Base-by-base conservation (phyloP, 257 asterid species). In the Striga asiatica region DNA sequence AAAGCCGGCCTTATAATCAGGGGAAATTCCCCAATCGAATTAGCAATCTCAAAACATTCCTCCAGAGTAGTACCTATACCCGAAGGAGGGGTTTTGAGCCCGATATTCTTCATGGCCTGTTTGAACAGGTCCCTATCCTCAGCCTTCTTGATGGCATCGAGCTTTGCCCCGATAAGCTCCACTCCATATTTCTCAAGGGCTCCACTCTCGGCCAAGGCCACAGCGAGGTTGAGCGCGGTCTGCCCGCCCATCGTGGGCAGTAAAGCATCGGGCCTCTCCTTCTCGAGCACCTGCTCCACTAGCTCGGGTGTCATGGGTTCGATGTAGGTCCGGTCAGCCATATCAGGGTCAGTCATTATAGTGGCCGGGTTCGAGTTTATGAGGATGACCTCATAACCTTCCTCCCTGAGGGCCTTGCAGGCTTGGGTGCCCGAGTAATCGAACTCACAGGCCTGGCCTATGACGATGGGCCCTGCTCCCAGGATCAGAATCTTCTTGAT, bases 191-290 rank as follows among this genome's bases (percentile, higher is more conserved):
- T 92, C n/a, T 92, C 94, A 11, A 92, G 88, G 4, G 76, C 93
- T 4, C 99, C 99, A 42, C 87, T 82, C 74, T 88, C 95, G 0
- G 97, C 93, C 71, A 92, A 71, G 2, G 97, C 95, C 18, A 92
- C 95, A 1, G 97, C 95, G 13, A 88, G 87, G 61, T 88, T 88
- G 45, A 92, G 97, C 0, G 99, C 99, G 1, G 99, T 92, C 66
- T 92, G 99, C 20, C 99, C 99, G 6, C 97, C 97, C 99, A 88
- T 92, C 0, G 99, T 92, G 34, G 98, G 97, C 78, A 92, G 60
- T 62, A 92, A 43, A 10, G 99, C 99, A 63, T 88, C 88, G 5
- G 97, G 99, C 22, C 95, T 76, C 84, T 92, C 99, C 77, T 84
- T 92, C 66, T 79, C 88, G 8, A 92, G 80, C 42, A 92, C 95